phyloP scores from a whole-genome alignment of 2,329 filamentous ascomycete species.

The Pestalotiopsis fici region DNA sequence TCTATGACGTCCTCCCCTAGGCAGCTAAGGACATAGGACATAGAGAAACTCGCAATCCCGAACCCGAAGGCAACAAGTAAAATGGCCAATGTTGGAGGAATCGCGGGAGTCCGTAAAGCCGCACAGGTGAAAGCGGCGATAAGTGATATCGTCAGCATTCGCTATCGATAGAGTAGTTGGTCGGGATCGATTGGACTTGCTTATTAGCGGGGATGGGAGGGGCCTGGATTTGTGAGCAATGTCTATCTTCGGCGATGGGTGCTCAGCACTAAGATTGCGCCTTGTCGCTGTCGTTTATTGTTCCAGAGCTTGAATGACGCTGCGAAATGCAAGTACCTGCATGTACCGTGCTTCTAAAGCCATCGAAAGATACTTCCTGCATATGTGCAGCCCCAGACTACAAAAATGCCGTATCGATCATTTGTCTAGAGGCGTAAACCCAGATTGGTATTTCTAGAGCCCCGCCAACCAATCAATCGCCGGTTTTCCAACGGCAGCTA shows the following conservation, averaged over 20 bases:
- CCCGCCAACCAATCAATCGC: background rate
- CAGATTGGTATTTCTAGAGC: background rate
- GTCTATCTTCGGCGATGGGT: constrained; percentile 11
- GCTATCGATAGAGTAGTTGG: constrained; percentile 9
- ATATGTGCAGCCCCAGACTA: background rate
- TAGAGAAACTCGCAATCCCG: background rate
- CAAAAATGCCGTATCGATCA: background rate
- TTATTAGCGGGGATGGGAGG: background rate
- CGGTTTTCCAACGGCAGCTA: background rate
- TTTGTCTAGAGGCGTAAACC: background rate
- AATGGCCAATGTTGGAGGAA: background rate
- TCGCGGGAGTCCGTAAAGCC: background rate
- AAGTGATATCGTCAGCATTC: constrained; percentile 8
- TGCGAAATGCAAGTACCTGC: background rate
- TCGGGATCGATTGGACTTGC: background rate
- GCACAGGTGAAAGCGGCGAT: background rate
- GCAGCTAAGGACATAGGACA: background rate
- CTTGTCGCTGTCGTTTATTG: background rate
- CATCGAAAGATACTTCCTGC: background rate
- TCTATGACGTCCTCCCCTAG: background rate
- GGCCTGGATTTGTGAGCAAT: constrained; percentile 15
- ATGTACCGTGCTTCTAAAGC: constrained; percentile 4
- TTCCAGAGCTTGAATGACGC: background rate
- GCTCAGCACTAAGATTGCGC: constrained; percentile 1
- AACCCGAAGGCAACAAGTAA: background rate